A percentile compares a stretch with the other conserved stretches of the same genome.
These are phyloP conservation scores for Orbilia brochopaga DNA, from an alignment of 2,329 filamentous ascomycete genomes.

Conservation along the genomic window DNA sequence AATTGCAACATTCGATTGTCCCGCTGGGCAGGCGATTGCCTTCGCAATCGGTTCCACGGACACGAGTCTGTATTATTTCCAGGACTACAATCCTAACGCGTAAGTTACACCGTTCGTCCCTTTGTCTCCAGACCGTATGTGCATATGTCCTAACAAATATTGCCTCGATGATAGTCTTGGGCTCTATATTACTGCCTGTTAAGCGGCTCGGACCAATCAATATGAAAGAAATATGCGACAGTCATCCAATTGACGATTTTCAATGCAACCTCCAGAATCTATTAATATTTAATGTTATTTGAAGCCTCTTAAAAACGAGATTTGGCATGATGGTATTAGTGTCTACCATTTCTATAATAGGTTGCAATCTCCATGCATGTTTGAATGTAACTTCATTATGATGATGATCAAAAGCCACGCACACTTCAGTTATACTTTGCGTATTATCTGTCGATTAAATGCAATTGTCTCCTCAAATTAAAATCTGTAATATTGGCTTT, in stretches of 20 bases:
- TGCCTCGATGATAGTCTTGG: slow-evolving; percentile 19
- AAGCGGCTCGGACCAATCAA: background rate
- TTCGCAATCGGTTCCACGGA: slow-evolving; percentile 64
- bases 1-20: slow-evolving; percentile 65
- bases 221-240: background rate
- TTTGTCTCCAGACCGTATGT: no score
- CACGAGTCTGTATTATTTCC: slow-evolving; percentile 67
- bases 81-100: slow-evolving; percentile 65
- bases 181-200: slow-evolving; percentile 43
- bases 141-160: background rate
- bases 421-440: no score
- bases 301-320: background rate
- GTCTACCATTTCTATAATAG: no score
- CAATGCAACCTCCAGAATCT: background rate
- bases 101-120: slow-evolving; percentile 21
- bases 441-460: no score
- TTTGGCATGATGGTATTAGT: background rate
- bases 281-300: background rate
- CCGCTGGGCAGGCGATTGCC: slow-evolving; percentile 62
- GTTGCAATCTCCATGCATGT: no score
- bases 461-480: no score
- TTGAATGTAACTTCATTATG: no score
- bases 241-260: background rate
- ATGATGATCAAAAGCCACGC: no score
- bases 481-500: no score